Conservation (phyloP, 768 basidiomycete genomes). For the Dentipellis sp. region DNA sequence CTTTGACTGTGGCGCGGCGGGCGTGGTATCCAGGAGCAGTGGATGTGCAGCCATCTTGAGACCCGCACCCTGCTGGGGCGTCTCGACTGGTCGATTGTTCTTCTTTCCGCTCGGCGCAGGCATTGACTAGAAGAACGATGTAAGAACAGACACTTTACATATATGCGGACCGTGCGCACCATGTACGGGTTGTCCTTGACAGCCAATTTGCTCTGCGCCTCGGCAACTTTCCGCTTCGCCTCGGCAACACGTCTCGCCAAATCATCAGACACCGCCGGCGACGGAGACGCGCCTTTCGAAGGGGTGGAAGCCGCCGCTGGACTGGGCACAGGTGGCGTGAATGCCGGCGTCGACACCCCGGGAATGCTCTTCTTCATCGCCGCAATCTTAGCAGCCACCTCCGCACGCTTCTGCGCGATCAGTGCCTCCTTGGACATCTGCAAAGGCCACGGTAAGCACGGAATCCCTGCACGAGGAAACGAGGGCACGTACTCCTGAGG, state of each 20-base stretch:
- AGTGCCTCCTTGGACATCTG: conserved; percentile 50
- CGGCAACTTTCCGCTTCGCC: conserved; percentile 76
- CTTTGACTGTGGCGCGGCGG: conserved; percentile 55
- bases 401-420: conserved; percentile 76
- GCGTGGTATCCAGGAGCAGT: conserved; percentile 62
- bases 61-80: conserved; percentile 70
- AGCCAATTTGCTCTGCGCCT: conserved; percentile 68
- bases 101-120: conserved; percentile 37
- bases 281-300: conserved; percentile 6
- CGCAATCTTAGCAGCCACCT: conserved; percentile 80
- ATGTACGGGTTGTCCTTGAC: conserved; percentile 84
- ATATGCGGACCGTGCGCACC: conserved; percentile 32
- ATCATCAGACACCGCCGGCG: conserved; percentile 41
- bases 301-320: conserved; percentile 19
- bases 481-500: background rate
- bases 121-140: conserved; percentile 30
- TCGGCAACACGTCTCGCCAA: conserved; percentile 70
- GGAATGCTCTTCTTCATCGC: conserved; percentile 25
- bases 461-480: background rate
- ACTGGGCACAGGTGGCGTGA: conserved; percentile 19
- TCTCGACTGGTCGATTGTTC: conserved; percentile 46
- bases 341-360: conserved; percentile 14
- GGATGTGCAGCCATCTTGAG: conserved; percentile 90
- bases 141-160: background rate
- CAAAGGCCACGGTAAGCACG: background rate